A percentile compares a stretch with the other conserved stretches of the same genome.
These are phyloP conservation scores for Lactarius indigo DNA, from an alignment of 768 basidiomycete genomes.

Conservation along the genomic window DNA sequence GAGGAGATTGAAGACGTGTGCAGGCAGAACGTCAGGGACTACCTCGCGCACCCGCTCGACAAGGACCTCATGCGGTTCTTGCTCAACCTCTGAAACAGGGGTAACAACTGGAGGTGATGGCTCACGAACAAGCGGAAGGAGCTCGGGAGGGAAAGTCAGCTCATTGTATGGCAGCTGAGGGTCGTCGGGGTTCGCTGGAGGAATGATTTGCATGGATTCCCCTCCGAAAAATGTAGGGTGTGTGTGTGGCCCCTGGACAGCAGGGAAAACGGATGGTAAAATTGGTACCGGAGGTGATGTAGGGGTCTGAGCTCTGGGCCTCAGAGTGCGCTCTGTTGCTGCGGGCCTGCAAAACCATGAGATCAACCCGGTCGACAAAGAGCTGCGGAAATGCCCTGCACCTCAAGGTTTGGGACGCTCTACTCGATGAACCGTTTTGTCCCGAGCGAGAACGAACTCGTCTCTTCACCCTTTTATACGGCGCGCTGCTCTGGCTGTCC, in stretches of 20 bases:
- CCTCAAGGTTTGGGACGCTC: not conserved
- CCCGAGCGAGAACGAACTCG: not conserved
- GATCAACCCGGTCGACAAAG: not conserved
- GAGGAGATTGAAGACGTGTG: conserved; percentile 49
- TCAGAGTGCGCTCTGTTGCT: not conserved
- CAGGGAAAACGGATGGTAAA: not conserved
- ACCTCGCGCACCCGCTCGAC: conserved; percentile 61
- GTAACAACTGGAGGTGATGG: not conserved
- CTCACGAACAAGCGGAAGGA: not conserved
- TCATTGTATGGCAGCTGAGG: not conserved
- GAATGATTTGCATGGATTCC: not conserved
- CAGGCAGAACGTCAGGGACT: conserved; percentile 63
- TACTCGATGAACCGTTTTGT: not conserved
- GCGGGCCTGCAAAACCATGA: not conserved
- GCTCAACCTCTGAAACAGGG: not conserved
- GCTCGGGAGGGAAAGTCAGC: not conserved
- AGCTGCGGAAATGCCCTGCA: not conserved
- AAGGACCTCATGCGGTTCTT: conserved; percentile 27
- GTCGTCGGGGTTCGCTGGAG: not conserved
- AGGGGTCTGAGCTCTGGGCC: not conserved
- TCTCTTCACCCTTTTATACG: conserved; percentile 15
- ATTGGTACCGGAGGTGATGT: not conserved
- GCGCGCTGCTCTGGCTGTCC: conserved; percentile 30
- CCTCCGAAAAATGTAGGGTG: not conserved
- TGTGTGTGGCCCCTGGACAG: not conserved